These are phyloP conservation scores for Coniella lustricola DNA, from an alignment of 2,329 filamentous ascomycete genomes.

Conservation along the genomic window DNA sequence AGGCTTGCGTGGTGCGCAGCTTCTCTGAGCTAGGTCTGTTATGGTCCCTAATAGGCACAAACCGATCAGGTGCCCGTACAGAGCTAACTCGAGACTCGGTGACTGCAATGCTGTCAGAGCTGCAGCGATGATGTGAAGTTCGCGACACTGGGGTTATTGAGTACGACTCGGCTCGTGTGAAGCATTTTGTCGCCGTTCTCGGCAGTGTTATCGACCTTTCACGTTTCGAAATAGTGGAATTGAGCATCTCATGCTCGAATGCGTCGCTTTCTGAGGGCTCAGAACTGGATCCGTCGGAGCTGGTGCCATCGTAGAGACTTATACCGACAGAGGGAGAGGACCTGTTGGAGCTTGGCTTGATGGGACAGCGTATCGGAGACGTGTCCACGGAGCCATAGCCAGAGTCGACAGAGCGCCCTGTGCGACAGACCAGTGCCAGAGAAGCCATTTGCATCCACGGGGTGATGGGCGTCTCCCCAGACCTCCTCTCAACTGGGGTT, in stretches of 20 bases:
- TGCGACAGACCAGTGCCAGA: conserved; percentile 1
- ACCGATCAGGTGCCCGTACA: conserved; percentile 37
- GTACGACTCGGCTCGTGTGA: conserved; percentile 12
- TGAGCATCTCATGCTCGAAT: neutral
- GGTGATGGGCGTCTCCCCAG: no score
- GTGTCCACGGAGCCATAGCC: conserved; percentile 15
- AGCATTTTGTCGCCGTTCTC: neutral
- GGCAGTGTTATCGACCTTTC: conserved; percentile 8
- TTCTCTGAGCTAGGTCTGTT: conserved; percentile 32
- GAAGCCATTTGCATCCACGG: conserved; percentile 1
- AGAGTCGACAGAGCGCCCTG: conserved; percentile 14
- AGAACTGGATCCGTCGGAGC: conserved; percentile 10
- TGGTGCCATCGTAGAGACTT: conserved; percentile 12
- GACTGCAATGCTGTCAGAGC: conserved; percentile 9
- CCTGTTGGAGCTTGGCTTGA: neutral
- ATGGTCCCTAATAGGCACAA: conserved; percentile 38
- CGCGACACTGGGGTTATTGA: neutral
- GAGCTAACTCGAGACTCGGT: conserved; percentile 9
- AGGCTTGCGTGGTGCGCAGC: conserved; percentile 38
- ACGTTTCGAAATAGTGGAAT: neutral
- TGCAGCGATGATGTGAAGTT: conserved; percentile 4
- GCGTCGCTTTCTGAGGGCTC: neutral
- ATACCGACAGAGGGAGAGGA: conserved; percentile 2
- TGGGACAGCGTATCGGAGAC: conserved; percentile 1
- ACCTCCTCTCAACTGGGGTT: no score